Evolutionary conservation across 2,329 filamentous ascomycete species (phyloP).

Genomic region (Alternaria solani): DNA sequence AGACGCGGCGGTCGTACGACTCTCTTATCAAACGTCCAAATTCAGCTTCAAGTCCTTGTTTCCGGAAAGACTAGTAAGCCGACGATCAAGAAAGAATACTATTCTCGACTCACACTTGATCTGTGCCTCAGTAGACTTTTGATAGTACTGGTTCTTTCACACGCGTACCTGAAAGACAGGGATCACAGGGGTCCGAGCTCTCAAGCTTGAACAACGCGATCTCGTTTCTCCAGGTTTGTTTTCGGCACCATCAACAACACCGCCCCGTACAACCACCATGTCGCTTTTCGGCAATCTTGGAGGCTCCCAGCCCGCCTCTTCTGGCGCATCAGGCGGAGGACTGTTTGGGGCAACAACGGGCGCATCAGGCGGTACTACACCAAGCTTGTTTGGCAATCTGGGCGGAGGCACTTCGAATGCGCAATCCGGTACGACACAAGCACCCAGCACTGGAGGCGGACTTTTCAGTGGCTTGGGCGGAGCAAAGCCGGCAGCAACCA

Average conservation of each 20-base stretch:
- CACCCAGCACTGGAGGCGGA: constrained; percentile 42
- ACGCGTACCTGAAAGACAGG: constrained; percentile 23
- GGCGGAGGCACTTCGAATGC: constrained; percentile 37
- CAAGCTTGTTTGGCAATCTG: constrained; percentile 42
- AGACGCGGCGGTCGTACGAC: background rate
- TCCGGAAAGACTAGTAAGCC: background rate
- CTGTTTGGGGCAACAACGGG: constrained; percentile 39
- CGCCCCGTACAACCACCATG: constrained; percentile 38
- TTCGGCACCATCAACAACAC: constrained; percentile 42
- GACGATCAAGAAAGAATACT: background rate
- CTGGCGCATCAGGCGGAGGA: constrained; percentile 29
- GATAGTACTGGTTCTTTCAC: constrained; percentile 1
- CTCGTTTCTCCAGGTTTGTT: constrained; percentile 32
- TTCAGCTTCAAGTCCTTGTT: background rate
- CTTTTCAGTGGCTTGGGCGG: constrained; percentile 43
- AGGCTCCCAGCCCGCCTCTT: constrained; percentile 40
- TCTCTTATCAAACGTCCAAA: background rate
- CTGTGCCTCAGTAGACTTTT: background rate
- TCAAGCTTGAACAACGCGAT: constrained; percentile 35
- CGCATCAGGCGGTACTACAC: constrained; percentile 33
- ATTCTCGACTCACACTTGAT: background rate
- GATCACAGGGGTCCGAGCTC: constrained; percentile 21
- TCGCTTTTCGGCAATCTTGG: constrained; percentile 46
- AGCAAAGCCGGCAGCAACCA: constrained; percentile 48
- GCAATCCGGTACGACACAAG: constrained; percentile 35